Evolutionary conservation across 2,329 filamentous ascomycete species (phyloP), one percentile per base, ranked within the genome.

Genomic region (Sporothrix mexicana): DNA sequence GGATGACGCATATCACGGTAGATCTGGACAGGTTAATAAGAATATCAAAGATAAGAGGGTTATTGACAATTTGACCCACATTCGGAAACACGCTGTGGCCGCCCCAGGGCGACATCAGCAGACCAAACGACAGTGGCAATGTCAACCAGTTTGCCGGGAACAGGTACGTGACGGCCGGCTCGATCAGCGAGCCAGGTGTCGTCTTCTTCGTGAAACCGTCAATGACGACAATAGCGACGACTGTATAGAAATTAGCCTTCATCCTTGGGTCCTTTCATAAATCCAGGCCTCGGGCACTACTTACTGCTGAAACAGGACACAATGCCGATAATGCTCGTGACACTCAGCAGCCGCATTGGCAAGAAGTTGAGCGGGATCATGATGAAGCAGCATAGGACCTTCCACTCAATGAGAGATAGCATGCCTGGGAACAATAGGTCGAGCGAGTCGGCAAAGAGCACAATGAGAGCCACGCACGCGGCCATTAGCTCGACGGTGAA

Each of bases 321-420:
- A 70, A 99, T 97, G n/a, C 95, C 95, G 74, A 98, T 84, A 73
- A 98, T 90, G 79, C 94, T 97, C 36, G 94, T 97, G 78, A 97
- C 94, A 77, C 94, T 97, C 74, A 99, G 83, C 72, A 95, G 84
- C 47, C 93, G 89, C 74, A 98, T 83, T 0, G 96, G 95, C 47
- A 97, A 83, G 80, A 97, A 97, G 78, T 92, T 94, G 70, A 98
- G 85, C 13, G 94, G 93, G 73, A 97, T 84, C 76, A 98, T 84
- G 71, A 97, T 84, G 20, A 93, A 74, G 17, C 93, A 91, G 80
- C 94, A 97, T 43, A 97, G 81, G 45, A 95, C 84, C 82, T 98
- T 98, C 95, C 95, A 98, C 74, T 89, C 84, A 0, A 88, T 86
- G 5, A 92, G 83, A 64, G 87, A 89, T 62, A 88, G 78, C 75